Evolutionary conservation across 768 basidiomycete species (phyloP).

Genomic region (Amanita thiersii): DNA sequence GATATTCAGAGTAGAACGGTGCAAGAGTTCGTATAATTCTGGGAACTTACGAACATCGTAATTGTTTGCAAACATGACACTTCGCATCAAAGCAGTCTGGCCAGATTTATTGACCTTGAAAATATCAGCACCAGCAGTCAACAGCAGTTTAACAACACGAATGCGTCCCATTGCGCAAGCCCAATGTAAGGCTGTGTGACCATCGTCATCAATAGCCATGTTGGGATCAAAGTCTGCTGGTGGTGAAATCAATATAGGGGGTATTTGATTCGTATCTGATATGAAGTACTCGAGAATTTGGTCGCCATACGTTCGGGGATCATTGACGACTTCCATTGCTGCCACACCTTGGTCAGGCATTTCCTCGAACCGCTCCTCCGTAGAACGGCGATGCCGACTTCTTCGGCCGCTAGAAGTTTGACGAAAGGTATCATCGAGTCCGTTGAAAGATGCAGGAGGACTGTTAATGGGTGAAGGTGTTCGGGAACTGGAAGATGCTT

Average conservation of each 20-base stretch:
- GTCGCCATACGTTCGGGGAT: slow-evolving; percentile 78
- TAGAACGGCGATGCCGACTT: slow-evolving; percentile 39
- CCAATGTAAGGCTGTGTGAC: slow-evolving; percentile 96
- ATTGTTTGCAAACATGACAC: slow-evolving; percentile 99
- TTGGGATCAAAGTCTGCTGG: slow-evolving; percentile 92
- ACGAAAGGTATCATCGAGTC: slow-evolving; percentile 29
- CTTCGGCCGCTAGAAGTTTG: slow-evolving; percentile 26
- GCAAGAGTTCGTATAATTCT: slow-evolving; percentile 92
- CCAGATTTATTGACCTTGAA: slow-evolving; percentile 96
- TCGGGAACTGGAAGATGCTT: slow-evolving; percentile 79
- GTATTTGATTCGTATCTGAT: slow-evolving; percentile 90
- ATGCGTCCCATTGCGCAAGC: slow-evolving; percentile 98
- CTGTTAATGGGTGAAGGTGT: slow-evolving; percentile 85
- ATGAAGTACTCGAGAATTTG: slow-evolving; percentile 98
- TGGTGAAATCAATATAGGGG: slow-evolving; percentile 77
- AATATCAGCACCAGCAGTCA: slow-evolving; percentile 92
- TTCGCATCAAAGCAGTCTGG: slow-evolving; percentile 96
- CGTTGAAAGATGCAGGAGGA: slow-evolving; percentile 40
- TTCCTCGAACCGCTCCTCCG: slow-evolving; percentile 37
- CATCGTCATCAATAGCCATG: slow-evolving; percentile 96
- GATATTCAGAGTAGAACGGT: slow-evolving; percentile 98
- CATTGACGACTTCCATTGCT: slow-evolving; percentile 37
- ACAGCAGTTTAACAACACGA: slow-evolving; percentile 87
- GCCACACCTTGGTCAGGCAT: slow-evolving; percentile 33
- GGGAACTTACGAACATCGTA: slow-evolving; percentile 99